These are phyloP conservation scores for Leccinum uliginosum DNA, from an alignment of 768 basidiomycete species.

Conservation along the genomic window DNA sequence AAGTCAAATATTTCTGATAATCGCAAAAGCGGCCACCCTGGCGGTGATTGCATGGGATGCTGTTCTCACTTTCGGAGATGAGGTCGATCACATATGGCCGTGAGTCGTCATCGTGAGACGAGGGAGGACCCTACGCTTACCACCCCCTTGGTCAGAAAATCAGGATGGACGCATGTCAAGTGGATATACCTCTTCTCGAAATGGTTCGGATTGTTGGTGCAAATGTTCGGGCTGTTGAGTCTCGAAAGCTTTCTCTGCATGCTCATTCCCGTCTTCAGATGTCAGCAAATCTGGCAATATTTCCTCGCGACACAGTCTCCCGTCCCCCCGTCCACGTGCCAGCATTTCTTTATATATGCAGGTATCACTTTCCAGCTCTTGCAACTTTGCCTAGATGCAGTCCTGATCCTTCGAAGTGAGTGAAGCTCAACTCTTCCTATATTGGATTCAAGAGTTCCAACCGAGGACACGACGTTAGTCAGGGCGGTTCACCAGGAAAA, in stretches of 20 bases:
- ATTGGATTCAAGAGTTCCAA: neutral
- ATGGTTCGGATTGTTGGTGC: conserved; percentile 21
- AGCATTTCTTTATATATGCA: neutral
- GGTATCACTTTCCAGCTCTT: conserved; percentile 7
- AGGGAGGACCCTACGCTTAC: neutral
- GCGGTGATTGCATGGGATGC: conserved; percentile 13
- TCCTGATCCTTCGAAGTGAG: conserved; percentile 21
- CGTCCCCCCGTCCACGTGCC: conserved; percentile 3
- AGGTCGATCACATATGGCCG: conserved; percentile 19
- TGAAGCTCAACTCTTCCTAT: neutral
- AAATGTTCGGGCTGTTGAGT: conserved; percentile 4
- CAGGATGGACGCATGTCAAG: conserved; percentile 9
- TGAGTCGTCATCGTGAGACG: conserved; percentile 9
- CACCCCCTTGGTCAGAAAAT: conserved; percentile 1
- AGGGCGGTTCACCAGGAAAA: conserved; percentile 12
- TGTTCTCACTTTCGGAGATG: conserved; percentile 15
- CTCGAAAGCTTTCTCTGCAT: neutral
- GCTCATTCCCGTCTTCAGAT: conserved; percentile 7
- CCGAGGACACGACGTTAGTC: conserved; percentile 5
- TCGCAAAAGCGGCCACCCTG: conserved; percentile 8
- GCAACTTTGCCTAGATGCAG: conserved; percentile 10
- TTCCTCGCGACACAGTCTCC: neutral
- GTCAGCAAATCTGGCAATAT: neutral
- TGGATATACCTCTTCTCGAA: conserved; percentile 19
- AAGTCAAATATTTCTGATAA: neutral